These are phyloP conservation scores for Evernia prunastri DNA, from an alignment of 495 filamentous ascomycete species.

Conservation along the genomic window DNA sequence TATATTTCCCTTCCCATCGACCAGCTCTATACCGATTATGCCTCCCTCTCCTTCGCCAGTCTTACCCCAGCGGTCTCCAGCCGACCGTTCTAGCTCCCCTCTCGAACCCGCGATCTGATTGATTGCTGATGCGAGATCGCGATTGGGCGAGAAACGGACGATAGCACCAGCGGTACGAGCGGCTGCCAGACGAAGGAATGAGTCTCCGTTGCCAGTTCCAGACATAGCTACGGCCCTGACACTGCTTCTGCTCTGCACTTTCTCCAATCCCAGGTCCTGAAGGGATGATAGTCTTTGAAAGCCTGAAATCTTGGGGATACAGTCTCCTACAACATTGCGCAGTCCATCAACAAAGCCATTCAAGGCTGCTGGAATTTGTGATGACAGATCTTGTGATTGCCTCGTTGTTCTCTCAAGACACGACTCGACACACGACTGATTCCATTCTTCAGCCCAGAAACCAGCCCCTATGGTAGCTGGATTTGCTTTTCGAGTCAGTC, in stretches of 20 bases:
- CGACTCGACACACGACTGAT: constrained; percentile 29
- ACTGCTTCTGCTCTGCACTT: constrained; percentile 5
- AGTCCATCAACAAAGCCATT: constrained; percentile 32
- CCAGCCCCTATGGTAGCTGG: constrained; percentile 82
- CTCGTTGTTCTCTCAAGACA: constrained; percentile 1
- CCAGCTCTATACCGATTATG: constrained; percentile 76
- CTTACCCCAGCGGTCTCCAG: constrained; percentile 65
- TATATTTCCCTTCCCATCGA: constrained; percentile 46
- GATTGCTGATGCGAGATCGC: constrained; percentile 44
- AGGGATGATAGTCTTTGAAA: constrained; percentile 10
- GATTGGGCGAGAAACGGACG: constrained; percentile 50
- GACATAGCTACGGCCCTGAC: constrained; percentile 61
- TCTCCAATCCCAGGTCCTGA: constrained; percentile 15
- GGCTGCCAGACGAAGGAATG: constrained; percentile 71
- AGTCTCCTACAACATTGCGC: constrained; percentile 9
- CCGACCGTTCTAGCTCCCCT: constrained; percentile 71
- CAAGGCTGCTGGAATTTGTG: neutral
- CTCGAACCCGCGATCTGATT: constrained; percentile 58
- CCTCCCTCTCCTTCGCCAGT: constrained; percentile 80
- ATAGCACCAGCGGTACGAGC: constrained; percentile 67
- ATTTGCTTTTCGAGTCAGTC: constrained; percentile 52
- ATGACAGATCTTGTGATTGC: neutral
- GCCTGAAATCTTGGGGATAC: constrained; percentile 4
- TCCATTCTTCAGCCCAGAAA: constrained; percentile 80
- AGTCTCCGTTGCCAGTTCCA: constrained; percentile 86